These are phyloP conservation scores for Phytophthora pini DNA, from an alignment of 352 stramenopile species.

Conservation along the genomic window DNA sequence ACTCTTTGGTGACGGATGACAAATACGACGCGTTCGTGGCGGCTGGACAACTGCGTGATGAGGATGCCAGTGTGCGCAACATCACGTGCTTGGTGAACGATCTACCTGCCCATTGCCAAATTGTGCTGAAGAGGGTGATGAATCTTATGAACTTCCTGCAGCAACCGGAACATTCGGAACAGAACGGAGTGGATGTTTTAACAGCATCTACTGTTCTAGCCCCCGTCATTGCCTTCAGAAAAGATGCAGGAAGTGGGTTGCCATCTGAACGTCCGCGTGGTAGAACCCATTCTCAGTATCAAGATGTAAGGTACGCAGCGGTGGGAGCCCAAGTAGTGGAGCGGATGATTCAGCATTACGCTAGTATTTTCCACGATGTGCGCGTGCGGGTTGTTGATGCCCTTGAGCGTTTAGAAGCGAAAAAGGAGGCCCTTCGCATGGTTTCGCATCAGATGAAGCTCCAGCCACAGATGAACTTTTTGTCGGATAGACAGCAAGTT, in stretches of 20 bases:
- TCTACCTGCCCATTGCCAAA: constrained; percentile 68
- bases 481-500: constrained; percentile 69
- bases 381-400: constrained; percentile 70
- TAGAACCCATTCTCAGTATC: constrained; percentile 62
- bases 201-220: constrained; percentile 68
- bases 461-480: constrained; percentile 67
- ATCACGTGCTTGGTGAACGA: constrained; percentile 85
- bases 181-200: constrained; percentile 75
- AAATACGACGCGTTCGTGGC: constrained; percentile 87
- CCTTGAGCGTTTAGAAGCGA: constrained; percentile 63
- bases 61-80: constrained; percentile 79
- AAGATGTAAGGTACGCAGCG: constrained; percentile 79
- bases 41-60: constrained; percentile 68
- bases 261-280: constrained; percentile 45
- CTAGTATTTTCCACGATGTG: constrained; percentile 79
- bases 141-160: constrained; percentile 74
- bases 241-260: constrained; percentile 49
- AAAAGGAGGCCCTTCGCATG: constrained; percentile 66
- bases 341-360: constrained; percentile 78
- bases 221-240: constrained; percentile 84
- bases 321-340: constrained; percentile 81
- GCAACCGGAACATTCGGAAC: constrained; percentile 57
- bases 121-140: constrained; percentile 77
- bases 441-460: constrained; percentile 79
- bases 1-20: constrained; percentile 77